Percentiles rank a stretch among this genome's conserved stretches.
Evolutionary conservation across 192 early-diverging fungal genomes (phyloP).

Genomic region (Chytriomyces hyalinus): DNA sequence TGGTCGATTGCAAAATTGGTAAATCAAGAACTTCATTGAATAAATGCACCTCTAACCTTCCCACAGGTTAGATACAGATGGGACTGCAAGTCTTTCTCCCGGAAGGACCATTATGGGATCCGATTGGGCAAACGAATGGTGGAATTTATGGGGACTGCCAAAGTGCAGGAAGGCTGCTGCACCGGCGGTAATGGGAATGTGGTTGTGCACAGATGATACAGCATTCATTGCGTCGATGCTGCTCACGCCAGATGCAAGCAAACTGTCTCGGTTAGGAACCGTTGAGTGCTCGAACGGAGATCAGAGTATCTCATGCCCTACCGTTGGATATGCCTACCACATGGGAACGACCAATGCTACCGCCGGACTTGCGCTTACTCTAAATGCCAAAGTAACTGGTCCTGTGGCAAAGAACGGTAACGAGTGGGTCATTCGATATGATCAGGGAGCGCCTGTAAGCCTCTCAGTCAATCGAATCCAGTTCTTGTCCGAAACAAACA

Average conservation of each 20-base stretch:
- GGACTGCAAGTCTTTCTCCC: constrained; percentile 20
- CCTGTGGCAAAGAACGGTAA: background rate
- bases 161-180: background rate
- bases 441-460: background rate
- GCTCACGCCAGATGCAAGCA: background rate
- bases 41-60: background rate
- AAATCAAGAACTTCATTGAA: background rate
- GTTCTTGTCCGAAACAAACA: constrained; percentile 4
- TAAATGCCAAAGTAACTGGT: background rate
- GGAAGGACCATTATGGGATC: constrained; percentile 31
- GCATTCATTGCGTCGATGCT: background rate
- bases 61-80: constrained; percentile 24
- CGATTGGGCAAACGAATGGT: constrained; percentile 42
- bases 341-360: constrained; percentile 2
- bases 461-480: background rate
- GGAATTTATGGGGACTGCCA: constrained; percentile 18
- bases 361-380: background rate
- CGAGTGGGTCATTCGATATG: constrained; percentile 4
- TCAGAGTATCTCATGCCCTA: constrained; percentile 30
- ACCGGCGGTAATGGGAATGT: background rate
- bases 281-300: constrained; percentile 26
- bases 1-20: constrained; percentile 31
- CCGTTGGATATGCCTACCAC: constrained; percentile 23
- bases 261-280: constrained; percentile 28
- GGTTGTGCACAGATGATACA: background rate